phyloP scores from a whole-genome alignment of 78 protist species.

The Cavenderia fasciculata region DNA sequence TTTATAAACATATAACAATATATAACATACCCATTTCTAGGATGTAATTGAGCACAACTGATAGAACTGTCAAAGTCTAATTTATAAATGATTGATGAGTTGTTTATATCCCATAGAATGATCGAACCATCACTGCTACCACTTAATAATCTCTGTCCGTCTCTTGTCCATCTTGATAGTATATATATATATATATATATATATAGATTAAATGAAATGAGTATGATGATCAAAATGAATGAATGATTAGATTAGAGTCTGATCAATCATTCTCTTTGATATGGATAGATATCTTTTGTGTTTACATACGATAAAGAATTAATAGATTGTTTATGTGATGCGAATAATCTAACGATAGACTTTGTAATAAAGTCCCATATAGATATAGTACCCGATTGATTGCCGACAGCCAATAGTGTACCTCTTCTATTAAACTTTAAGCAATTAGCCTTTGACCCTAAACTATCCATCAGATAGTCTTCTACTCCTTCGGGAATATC shows the following conservation, averaged over 20 bases:
- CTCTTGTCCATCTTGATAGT: conserved; percentile 64
- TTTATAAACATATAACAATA: background rate
- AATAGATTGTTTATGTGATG: conserved; percentile 26
- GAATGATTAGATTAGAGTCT: too few relatives aligned
- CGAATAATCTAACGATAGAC: conserved; percentile 17
- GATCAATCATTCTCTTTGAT: background rate
- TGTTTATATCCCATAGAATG: conserved; percentile 66
- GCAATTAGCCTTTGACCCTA: conserved; percentile 18
- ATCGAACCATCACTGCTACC: conserved; percentile 54
- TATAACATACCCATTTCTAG: conserved; percentile 63
- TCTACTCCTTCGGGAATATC: conserved; percentile 70
- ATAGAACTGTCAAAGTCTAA: conserved; percentile 29
- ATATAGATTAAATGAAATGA: background rate
- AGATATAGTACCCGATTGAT: conserved; percentile 47
- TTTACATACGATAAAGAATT: conserved; percentile 23
- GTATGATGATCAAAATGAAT: background rate
- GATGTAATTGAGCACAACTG: conserved; percentile 65
- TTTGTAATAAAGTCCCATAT: conserved; percentile 86
- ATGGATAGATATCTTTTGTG: background rate
- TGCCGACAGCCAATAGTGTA: conserved; percentile 81
- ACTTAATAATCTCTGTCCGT: conserved; percentile 46
- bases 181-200: background rate
- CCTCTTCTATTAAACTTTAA: conserved; percentile 84
- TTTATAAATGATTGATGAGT: background rate
- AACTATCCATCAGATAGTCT: conserved; percentile 26